Conservation (phyloP, 495 filamentous ascomycete genomes). For the Apiosordaria backusii region DNA sequence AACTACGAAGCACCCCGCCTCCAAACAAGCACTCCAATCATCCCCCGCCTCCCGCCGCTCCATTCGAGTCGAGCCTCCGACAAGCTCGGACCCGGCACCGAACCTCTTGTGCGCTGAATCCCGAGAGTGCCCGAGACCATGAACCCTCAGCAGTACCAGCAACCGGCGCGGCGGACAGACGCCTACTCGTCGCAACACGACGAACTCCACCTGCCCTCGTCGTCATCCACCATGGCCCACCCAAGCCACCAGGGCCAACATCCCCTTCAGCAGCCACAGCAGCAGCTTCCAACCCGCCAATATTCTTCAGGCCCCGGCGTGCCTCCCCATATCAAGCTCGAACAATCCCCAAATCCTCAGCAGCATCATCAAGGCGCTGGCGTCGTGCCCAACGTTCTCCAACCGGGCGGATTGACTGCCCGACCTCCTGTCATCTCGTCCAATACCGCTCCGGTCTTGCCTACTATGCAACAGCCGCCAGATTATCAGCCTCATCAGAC, state of each 20-base stretch:
- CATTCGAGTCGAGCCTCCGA: background rate
- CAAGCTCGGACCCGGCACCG: background rate
- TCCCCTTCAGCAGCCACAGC: constrained; percentile 35
- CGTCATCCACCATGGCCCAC: constrained; percentile 50
- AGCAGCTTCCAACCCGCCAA: constrained; percentile 49
- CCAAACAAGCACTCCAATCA: constrained; percentile 3
- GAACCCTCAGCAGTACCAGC: constrained; percentile 47
- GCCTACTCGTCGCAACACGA: constrained; percentile 52
- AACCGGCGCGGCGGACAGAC: constrained; percentile 41
- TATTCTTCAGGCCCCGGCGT: constrained; percentile 31
- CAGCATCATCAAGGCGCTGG: constrained; percentile 53
- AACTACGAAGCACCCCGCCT: constrained; percentile 5
- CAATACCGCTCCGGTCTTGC: constrained; percentile 68
- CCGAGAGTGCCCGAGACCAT: constrained; percentile 31
- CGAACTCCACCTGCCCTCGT: constrained; percentile 64
- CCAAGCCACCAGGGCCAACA: constrained; percentile 41
- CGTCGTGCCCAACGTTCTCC: constrained; percentile 65
- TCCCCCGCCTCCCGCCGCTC: constrained; percentile 12
- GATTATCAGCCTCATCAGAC: constrained; percentile 53
- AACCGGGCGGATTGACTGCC: constrained; percentile 52
- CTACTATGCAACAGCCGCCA: constrained; percentile 61
- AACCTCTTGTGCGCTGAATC: background rate
- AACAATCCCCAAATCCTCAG: constrained; percentile 35
- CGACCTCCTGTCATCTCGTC: constrained; percentile 64
- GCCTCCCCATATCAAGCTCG: constrained; percentile 49